These are phyloP conservation scores for Suillus tomentosus DNA, from an alignment of 768 basidiomycete species.

Conservation along the genomic window DNA sequence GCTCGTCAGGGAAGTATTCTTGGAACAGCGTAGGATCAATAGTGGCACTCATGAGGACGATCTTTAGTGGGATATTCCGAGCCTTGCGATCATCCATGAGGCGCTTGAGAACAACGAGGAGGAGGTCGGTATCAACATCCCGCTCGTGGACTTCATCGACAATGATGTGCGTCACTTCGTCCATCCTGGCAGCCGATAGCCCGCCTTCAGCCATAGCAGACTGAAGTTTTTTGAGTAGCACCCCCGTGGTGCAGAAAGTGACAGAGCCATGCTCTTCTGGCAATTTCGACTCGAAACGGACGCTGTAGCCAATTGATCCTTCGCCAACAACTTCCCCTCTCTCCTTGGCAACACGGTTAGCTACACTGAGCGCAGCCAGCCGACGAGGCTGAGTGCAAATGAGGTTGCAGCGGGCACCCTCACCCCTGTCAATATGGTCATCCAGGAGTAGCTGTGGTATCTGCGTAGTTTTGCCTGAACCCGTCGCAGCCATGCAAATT, in stretches of 20 bases:
- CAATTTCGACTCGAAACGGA: conserved; percentile 82
- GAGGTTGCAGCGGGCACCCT: conserved; percentile 85
- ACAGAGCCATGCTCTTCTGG: conserved; percentile 83
- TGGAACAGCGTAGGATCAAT: conserved; percentile 91
- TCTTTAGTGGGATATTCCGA: conserved; percentile 72
- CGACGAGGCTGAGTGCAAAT: conserved; percentile 93
- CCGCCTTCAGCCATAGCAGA: conserved; percentile 56
- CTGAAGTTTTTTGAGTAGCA: conserved; percentile 87
- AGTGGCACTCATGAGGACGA: conserved; percentile 95
- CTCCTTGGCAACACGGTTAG: conserved; percentile 88
- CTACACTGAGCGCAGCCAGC: conserved; percentile 89
- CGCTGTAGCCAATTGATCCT: conserved; percentile 82
- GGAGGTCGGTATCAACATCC: conserved; percentile 88
- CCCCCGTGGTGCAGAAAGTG: conserved; percentile 92
- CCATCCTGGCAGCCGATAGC: conserved; percentile 45
- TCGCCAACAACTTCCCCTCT: conserved; percentile 71
- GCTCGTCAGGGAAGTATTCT: conserved; percentile 74
- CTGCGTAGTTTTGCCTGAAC: conserved; percentile 94
- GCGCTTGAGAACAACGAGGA: conserved; percentile 87
- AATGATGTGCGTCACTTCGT: conserved; percentile 84
- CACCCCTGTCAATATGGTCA: conserved; percentile 71
- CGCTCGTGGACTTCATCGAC: conserved; percentile 98
- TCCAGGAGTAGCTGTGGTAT: conserved; percentile 92
- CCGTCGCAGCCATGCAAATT: conserved; percentile 87
- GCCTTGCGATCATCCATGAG: conserved; percentile 73